Evolutionary conservation across 2,329 filamentous ascomycete species (phyloP), one percentile per base, ranked within the genome.

Genomic region (Venturia asperata): DNA sequence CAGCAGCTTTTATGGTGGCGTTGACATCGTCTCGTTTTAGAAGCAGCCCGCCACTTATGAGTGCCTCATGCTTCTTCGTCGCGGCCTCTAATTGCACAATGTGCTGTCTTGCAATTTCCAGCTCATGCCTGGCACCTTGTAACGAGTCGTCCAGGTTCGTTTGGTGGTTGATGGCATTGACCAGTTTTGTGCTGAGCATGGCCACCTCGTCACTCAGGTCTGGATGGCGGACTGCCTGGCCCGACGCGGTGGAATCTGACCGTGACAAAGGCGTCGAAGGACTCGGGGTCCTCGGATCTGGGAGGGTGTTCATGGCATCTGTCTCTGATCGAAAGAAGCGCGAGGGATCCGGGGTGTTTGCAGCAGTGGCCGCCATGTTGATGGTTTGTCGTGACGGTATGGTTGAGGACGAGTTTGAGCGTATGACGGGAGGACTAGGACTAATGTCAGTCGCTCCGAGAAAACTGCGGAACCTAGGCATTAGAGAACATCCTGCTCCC

Each of bases 141-240:
- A 99, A 81, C 13, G 86, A 90, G 75, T 99, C 94, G 76, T 97
- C 94, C 56, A 99, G 83, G 27, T 85, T 87, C 9, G 92, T 97
- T 76, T 97, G 92, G 75, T 96, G 89, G 74, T 99, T 99, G 77
- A 99, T 97, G 56, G 94, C 93, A 73, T 94, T 93, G 71, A 99
- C 93, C 68, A 99, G 86, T 76, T 99, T 99, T 61, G 92, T 93
- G 77, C 92, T 97, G 41, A 99, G 81, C 7, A 90, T 87, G 9
- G 93, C 90, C 37, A 99, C 91, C 77, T 97, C 94, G 69, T 82
- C 81, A 73, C 83, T 87, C 55, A 88, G 73, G 70, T 88, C 85
- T 24, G 83, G 84, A 70, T 86, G 82, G 10, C 30, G 52, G 52
- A 27, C 47, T 15, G 52, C 52, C 68, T 77, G 77, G 9, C 72